phyloP scores from a whole-genome alignment of 805 yeast species.

The Suhomyces emberorum region DNA sequence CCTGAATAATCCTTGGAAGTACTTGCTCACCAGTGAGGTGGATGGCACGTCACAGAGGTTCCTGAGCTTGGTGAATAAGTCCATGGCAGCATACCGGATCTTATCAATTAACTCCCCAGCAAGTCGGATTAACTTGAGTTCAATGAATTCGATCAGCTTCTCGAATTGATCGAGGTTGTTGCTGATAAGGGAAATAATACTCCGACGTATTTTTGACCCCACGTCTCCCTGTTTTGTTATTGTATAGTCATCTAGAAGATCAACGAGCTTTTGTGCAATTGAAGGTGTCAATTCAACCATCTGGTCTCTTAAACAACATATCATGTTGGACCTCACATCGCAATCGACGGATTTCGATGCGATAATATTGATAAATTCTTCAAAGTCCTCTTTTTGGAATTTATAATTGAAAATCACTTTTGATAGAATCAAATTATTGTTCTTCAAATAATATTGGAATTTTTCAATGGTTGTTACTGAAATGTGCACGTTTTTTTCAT shows the following conservation, averaged over 20 bases:
- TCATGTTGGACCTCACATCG: slow-evolving; percentile 24
- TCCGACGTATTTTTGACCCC: slow-evolving; percentile 69
- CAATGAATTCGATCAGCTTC: slow-evolving; percentile 14
- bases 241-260: slow-evolving; percentile 71
- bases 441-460: slow-evolving; percentile 36
- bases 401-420: slow-evolving; percentile 29
- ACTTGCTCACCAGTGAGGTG: neutral
- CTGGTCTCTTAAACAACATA: slow-evolving; percentile 19
- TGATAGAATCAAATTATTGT: slow-evolving; percentile 38
- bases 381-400: slow-evolving; percentile 12
- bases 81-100: slow-evolving; percentile 43
- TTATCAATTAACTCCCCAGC: slow-evolving; percentile 63
- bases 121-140: slow-evolving; percentile 47
- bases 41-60: neutral
- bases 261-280: neutral
- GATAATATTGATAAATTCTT: slow-evolving; percentile 24
- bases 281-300: slow-evolving; percentile 8
- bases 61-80: slow-evolving; percentile 28
- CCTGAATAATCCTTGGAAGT: slow-evolving; percentile 5
- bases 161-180: slow-evolving; percentile 17
- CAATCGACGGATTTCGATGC: slow-evolving; percentile 22
- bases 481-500: slow-evolving; percentile 3
- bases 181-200: slow-evolving; percentile 43
- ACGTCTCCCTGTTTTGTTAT: slow-evolving; percentile 84
- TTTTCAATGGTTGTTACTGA: slow-evolving; percentile 16